Conservation (phyloP, 2,329 filamentous ascomycete genomes). For the Chrysosporium queenslandicum region DNA sequence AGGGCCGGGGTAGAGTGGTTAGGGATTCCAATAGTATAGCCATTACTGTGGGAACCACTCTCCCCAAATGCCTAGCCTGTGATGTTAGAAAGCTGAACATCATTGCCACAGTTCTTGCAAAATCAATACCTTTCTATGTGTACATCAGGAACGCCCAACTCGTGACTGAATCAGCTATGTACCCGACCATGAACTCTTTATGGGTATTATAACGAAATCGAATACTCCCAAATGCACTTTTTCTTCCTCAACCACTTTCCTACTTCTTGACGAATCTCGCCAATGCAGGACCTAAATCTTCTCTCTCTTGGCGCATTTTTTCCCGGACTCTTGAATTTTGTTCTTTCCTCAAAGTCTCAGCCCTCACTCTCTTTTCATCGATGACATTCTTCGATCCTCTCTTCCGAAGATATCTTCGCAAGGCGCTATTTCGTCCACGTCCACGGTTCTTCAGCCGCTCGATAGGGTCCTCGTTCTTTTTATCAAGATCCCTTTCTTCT, state of each 20-base stretch:
- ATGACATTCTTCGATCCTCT: constrained; percentile 88
- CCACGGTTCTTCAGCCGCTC: constrained; percentile 62
- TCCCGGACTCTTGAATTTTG: constrained; percentile 59
- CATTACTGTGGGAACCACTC: too few species aligned
- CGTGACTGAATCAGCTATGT: constrained; percentile 1
- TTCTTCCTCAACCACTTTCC: background rate
- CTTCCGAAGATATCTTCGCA: constrained; percentile 84
- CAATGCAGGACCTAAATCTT: constrained; percentile 76
- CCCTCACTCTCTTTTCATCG: constrained; percentile 82
- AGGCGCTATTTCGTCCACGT: constrained; percentile 76
- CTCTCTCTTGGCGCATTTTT: constrained; percentile 54
- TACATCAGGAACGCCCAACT: constrained; percentile 5
- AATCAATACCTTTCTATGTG: background rate
- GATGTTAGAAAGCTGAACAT: background rate
- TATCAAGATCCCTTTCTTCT: constrained; percentile 70
- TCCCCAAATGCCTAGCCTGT: too few species aligned
- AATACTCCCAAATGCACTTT: background rate
- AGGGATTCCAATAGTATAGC: too few species aligned
- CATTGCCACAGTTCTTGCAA: background rate
- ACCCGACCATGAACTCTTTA: constrained; percentile 7
- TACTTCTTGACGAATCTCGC: constrained; percentile 59
- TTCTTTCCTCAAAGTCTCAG: constrained; percentile 68
- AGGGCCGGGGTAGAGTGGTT: constrained; percentile 23
- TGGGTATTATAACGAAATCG: constrained; percentile 13
- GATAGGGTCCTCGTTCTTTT: constrained; percentile 50